Evolutionary conservation across 768 basidiomycete genomes (phyloP), one percentile per base, ranked within the genome.

Genomic region (Trametes punicea): DNA sequence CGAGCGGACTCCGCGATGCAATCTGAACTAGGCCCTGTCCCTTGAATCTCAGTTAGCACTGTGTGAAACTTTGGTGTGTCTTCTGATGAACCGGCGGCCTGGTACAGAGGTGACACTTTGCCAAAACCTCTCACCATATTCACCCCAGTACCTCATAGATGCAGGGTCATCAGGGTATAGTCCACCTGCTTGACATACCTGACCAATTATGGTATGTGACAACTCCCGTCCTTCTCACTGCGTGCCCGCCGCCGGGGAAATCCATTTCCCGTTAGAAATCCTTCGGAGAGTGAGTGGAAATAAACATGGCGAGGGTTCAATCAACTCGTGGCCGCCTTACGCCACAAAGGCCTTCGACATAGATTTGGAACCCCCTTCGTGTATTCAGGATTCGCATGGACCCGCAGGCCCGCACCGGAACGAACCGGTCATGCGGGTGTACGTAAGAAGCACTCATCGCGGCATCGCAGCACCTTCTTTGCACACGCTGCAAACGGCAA

Each of bases 91-190:
- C 49, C 44, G 49, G 23, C 21, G 30, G 31, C 34, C 49, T 54
- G 52, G 52, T 44, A 46, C 21, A 25, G 13, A 46, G 39, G 30
- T 57, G 56, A 51, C 50, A 57, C 38, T 39, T 57, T 46, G 44
- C 56, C 44, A 51, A 34, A 51, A 57, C 49, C 42, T 45, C 56
- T 39, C 56, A 44, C 55, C 55, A 41, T 48, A 49, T 26, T 56
- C 40, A n/a, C 29, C 57, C 48, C 44, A 49, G 51, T 51, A 60
- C 58, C 58, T 60, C 58, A 60, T 60, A 49, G 38, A 44, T 60
- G 48, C 58, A 60, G 58, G 58, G 58, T 60, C 58, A 60, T 60
- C 58, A 60, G 21, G 53, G 52, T 44, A 50, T 54, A 42, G 47
- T 31, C 41, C 47, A 40, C 27, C 53, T 39, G 44, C 39, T 53